Evolutionary conservation across 2,329 filamentous ascomycete genomes (phyloP).

Genomic region (Talaromyces sp.): DNA sequence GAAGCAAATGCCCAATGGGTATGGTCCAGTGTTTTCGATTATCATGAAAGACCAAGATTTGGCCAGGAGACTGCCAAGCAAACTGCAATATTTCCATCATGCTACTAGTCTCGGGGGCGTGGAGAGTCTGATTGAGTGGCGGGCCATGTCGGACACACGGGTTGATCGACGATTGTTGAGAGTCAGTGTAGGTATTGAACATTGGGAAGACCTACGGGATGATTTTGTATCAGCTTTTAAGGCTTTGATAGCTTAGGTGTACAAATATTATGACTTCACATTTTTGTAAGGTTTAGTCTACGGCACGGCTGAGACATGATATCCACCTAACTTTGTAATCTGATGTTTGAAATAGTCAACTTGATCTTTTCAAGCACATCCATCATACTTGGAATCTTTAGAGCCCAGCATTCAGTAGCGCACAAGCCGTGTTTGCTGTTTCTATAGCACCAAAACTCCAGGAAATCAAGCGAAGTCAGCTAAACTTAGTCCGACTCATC

Average conservation of each 20-base stretch:
- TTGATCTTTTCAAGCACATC: too few relatives aligned
- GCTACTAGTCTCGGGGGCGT: constrained; percentile 91
- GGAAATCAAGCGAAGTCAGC: neutral
- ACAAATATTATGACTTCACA: neutral
- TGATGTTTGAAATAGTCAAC: too few relatives aligned
- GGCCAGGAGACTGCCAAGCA: constrained; percentile 69
- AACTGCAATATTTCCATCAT: constrained; percentile 80
- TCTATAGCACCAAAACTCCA: neutral
- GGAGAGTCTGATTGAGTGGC: constrained; percentile 95
- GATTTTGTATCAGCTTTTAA: constrained; percentile 67
- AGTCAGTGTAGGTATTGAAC: constrained; percentile 82
- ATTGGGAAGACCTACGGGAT: constrained; percentile 72
- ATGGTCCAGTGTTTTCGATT: constrained; percentile 81
- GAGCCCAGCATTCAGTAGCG: too few relatives aligned
- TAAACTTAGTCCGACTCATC: too few relatives aligned
- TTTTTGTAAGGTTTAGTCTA: neutral
- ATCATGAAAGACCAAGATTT: constrained; percentile 55
- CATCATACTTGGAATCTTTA: too few relatives aligned
- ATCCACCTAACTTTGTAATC: neutral
- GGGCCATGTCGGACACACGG: constrained; percentile 72
- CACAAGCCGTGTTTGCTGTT: too few relatives aligned
- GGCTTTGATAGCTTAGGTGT: constrained; percentile 39
- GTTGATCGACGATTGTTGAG: constrained; percentile 70
- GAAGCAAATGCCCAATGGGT: constrained; percentile 87
- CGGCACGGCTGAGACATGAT: constrained; percentile 1